phyloP scores from a whole-genome alignment of 2,329 filamentous ascomycete species.

The Pestalotiopsis sp. region DNA sequence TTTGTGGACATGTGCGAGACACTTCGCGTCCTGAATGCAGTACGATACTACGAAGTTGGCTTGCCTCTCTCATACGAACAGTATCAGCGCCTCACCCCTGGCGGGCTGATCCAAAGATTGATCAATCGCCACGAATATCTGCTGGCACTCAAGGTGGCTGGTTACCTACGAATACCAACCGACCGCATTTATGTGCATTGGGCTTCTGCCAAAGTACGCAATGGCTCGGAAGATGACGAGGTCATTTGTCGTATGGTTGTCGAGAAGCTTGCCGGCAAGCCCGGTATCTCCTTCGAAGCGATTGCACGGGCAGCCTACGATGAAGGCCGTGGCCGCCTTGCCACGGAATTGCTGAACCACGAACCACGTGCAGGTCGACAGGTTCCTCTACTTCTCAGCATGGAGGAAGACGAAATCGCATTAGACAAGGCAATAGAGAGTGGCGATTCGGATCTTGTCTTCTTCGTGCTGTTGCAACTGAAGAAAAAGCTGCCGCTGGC shows the following conservation, averaged over 20 bases:
- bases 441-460: constrained; percentile 91
- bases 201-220: constrained; percentile 91
- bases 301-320: constrained; percentile 94
- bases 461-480: constrained; percentile 83
- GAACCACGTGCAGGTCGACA: constrained; percentile 95
- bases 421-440: constrained; percentile 96
- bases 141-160: constrained; percentile 83
- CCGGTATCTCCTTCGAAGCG: constrained; percentile 92
- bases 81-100: constrained; percentile 86
- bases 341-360: constrained; percentile 88
- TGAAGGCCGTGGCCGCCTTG: constrained; percentile 85
- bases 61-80: constrained; percentile 92
- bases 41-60: constrained; percentile 88
- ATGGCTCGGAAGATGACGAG: constrained; percentile 84
- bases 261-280: constrained; percentile 81
- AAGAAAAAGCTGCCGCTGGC: constrained; percentile 90
- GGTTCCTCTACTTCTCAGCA: constrained; percentile 87
- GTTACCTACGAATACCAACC: constrained; percentile 82
- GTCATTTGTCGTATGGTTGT: constrained; percentile 86
- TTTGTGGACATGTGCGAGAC: constrained; percentile 99
- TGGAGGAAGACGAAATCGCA: constrained; percentile 94
- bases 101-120: constrained; percentile 82
- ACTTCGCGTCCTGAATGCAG: constrained; percentile 87
- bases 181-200: constrained; percentile 95
- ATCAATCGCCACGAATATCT: constrained; percentile 91